Evolutionary conservation across 192 early-diverging fungal species (phyloP), one percentile per base, ranked within the genome.

Genomic region (Lobosporangium transversale): DNA sequence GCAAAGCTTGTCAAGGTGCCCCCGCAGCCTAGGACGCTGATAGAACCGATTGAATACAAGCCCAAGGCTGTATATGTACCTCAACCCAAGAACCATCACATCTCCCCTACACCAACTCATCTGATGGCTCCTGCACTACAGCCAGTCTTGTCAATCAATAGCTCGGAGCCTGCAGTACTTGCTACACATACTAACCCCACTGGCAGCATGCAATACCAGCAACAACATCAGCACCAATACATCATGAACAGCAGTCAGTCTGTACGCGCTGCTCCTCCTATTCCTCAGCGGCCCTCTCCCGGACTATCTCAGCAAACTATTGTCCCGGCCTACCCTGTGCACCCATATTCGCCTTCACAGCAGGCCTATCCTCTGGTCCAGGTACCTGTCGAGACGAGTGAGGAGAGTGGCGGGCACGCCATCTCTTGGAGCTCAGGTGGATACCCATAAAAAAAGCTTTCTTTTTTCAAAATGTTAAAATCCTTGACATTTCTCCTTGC

Each of bases 381-480:
- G 35, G 27, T 62, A 0, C 63, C 64, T 14, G 30, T 31, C 7
- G 73, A 76, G 4, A 30, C 33, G 4, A 32, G 57, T 11, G 52
- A 55, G 2, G 18, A 15, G 35, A 10, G 12, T 37, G 59, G 68
- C 18, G 56, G 56, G 26, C 59, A 76, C 45, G 73, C 44, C 33
- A 58, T 59, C 11, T 45, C 65, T 0, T 76, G 65, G 64, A 76
- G 59, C 23, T 74, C 70, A 53, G 70, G 70, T 9, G 65, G 65
- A 26, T 76, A 62, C 42, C 73, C 73, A 3, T 76, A 62, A 40
- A 40, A n/a, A n/a, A n/a, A n/a, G n/a, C n/a, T n/a, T n/a, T n/a
- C n/a, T n/a, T n/a, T n/a, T n/a, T n/a, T n/a, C n/a, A n/a, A n/a
- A n/a, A n/a, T 36, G n/a, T 12, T 12, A 50, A 50, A 20, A 50